A percentile compares a stretch with the other conserved stretches of the same genome.
These are phyloP conservation scores for Aechmea fasciata DNA, from an alignment of 176 grass and related monocot genomes.

Conservation along the genomic window DNA sequence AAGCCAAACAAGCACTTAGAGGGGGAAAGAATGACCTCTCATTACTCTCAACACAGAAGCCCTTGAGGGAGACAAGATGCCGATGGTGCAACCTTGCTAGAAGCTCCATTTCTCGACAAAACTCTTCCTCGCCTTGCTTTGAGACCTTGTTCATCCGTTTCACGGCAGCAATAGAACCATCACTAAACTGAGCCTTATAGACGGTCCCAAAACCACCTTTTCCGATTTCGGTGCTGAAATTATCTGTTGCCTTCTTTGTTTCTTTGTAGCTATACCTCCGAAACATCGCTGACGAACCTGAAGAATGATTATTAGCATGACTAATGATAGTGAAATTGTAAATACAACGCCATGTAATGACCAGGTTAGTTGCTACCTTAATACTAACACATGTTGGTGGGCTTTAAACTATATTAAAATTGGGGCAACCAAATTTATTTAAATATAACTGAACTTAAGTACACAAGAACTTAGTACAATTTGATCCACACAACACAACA, in stretches of 20 bases:
- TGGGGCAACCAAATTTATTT: too few relatives aligned
- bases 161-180: constrained; percentile 60
- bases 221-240: constrained; percentile 78
- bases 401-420: too few relatives aligned
- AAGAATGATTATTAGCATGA: constrained; percentile 1
- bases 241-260: constrained; percentile 58
- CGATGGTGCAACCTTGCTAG: constrained; percentile 93
- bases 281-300: constrained; percentile 89
- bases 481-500: too few relatives aligned
- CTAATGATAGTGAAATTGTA: background rate
- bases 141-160: constrained; percentile 98
- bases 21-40: constrained; percentile 47
- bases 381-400: too few relatives aligned
- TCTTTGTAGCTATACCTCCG: constrained; percentile 75
- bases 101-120: constrained; percentile 90
- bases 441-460: too few relatives aligned
- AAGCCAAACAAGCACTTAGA: background rate
- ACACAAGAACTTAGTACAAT: too few relatives aligned
- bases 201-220: constrained; percentile 98
- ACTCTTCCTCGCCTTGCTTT: constrained; percentile 92
- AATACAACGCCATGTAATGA: background rate
- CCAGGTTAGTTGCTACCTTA: too few relatives aligned
- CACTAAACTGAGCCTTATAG: constrained; percentile 67
- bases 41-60: constrained; percentile 77
- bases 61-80: constrained; percentile 87